phyloP scores from a whole-genome alignment of 805 yeast species.

The Yarrowia phangngaensis region DNA sequence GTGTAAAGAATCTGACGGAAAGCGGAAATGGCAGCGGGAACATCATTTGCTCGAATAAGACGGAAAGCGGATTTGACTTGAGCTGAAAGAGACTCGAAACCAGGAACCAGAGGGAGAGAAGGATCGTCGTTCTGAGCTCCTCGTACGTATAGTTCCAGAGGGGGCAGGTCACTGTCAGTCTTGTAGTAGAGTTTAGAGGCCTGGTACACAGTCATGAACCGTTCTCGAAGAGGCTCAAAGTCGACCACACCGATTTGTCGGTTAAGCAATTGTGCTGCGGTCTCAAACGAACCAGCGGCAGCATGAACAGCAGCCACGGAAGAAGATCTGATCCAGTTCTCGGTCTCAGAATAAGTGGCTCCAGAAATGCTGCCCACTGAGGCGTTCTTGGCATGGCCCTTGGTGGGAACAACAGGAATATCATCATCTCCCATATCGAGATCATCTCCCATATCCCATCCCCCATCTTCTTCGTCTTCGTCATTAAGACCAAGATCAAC shows the following conservation, averaged over 20 bases:
- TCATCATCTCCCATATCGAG: slow-evolving; percentile 48
- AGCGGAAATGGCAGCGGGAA: slow-evolving; percentile 71
- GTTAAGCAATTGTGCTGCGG: slow-evolving; percentile 87
- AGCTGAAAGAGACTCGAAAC: slow-evolving; percentile 60
- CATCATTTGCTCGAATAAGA: slow-evolving; percentile 75
- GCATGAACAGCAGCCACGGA: slow-evolving; percentile 86
- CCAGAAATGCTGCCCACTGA: slow-evolving; percentile 26
- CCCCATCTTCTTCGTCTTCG: slow-evolving; percentile 67
- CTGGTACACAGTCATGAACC: slow-evolving; percentile 81
- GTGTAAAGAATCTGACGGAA: slow-evolving; percentile 81
- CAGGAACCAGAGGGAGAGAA: slow-evolving; percentile 68
- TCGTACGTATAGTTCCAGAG: slow-evolving; percentile 66
- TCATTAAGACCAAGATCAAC: slow-evolving; percentile 35
- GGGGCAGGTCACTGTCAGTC: slow-evolving; percentile 68
- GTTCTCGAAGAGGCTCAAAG: slow-evolving; percentile 79
- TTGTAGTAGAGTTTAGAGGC: slow-evolving; percentile 72
- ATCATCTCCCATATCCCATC: slow-evolving; percentile 59
- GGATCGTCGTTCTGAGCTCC: slow-evolving; percentile 53
- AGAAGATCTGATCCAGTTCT: slow-evolving; percentile 82
- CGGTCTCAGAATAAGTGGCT: slow-evolving; percentile 52
- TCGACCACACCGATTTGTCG: slow-evolving; percentile 83
- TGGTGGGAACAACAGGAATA: slow-evolving; percentile 39
- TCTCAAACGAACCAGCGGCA: slow-evolving; percentile 95
- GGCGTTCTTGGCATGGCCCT: slow-evolving; percentile 32
- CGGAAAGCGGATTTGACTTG: slow-evolving; percentile 71